Evolutionary conservation across 176 grass and related monocot species (phyloP), one percentile per base, ranked within the genome.

Genomic region (Saccharum officinarum): DNA sequence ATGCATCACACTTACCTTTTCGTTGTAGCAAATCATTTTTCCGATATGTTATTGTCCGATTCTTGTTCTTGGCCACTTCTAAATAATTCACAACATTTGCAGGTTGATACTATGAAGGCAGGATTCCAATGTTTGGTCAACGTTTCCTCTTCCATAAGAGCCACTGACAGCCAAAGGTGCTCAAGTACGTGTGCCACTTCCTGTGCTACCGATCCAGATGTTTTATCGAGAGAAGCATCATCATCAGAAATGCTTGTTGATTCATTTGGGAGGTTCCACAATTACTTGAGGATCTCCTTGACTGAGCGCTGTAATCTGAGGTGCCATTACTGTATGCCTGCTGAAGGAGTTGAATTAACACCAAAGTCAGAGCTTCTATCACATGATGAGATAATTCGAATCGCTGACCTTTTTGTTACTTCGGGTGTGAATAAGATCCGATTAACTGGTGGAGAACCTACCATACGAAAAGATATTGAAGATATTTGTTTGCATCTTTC

Each of bases 301-400:
- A 94, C 92, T 1, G 95, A 97, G 65, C 90, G 88, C 3, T 97
- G 95, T 89, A 97, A 97, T 76, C 86, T 94, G 79, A 76, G 95
- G 67, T 97, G 95, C 77, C 92, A 97, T 0, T 97, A 97, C 63
- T 97, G 95, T 71, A 97, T 97, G 95, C 95, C 92, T 63, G 92
- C 88, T 12, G 88, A 97, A 85, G 95, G 95, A 50, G 92, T 97
- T 0, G 90, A 94, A 70, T 81, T 97, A 46, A 94, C 88, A 33
- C 95, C 92, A 44, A 89, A 75, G 47, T 81, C 90, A 8, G 86
- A 97, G 50, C 90, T 97, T 73, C 88, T 97, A 18, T 89, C 92
- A 3, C 92, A 79, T 49, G 86, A 91, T 23, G 95, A 94, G 87
- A 86, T 94, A 60, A 89, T 97, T 77, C 83, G 90, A 78, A 41